These are phyloP conservation scores for Sporothrix pseudoabietina DNA, from an alignment of 2,329 filamentous ascomycete species.

Conservation along the genomic window DNA sequence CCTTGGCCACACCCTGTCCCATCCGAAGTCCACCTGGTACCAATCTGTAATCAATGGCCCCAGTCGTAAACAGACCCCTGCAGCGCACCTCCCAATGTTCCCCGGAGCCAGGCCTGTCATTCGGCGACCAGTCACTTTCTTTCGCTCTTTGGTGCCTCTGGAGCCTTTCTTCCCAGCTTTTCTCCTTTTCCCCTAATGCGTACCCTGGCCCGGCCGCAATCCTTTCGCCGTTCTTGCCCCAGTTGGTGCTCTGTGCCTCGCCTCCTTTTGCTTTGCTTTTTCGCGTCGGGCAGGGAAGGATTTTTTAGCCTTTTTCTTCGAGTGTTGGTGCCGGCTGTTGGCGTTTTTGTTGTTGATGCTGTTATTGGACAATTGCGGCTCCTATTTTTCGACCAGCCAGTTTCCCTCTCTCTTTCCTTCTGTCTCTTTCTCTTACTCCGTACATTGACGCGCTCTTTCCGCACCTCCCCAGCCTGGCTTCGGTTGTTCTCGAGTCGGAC, in stretches of 20 bases:
- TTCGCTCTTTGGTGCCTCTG: background rate
- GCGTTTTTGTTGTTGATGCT: conserved; percentile 8
- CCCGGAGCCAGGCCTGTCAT: background rate
- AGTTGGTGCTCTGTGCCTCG: conserved; percentile 17
- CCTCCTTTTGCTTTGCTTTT: background rate
- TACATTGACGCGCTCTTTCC: conserved; percentile 16
- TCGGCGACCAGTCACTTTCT: conserved; percentile 5
- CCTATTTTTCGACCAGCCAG: background rate
- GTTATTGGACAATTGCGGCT: conserved; percentile 27
- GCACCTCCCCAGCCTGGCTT: background rate
- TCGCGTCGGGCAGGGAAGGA: conserved; percentile 11
- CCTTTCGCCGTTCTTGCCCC: conserved; percentile 5
- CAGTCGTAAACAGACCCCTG: conserved; percentile 28
- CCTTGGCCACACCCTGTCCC: background rate
- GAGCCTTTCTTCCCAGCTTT: background rate
- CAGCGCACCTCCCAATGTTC: conserved; percentile 1
- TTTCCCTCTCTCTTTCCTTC: background rate
- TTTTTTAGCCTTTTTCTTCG: background rate
- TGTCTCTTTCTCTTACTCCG: background rate
- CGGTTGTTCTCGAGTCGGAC: conserved; percentile 6
- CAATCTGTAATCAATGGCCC: conserved; percentile 21
- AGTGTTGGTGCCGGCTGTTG: conserved; percentile 15
- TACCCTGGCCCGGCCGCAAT: conserved; percentile 14
- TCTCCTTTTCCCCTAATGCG: conserved; percentile 12
- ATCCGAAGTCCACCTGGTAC: conserved; percentile 21